These are phyloP conservation scores for Eurotiales sp. DNA, from an alignment of 2,329 filamentous ascomycete species.

Conservation along the genomic window DNA sequence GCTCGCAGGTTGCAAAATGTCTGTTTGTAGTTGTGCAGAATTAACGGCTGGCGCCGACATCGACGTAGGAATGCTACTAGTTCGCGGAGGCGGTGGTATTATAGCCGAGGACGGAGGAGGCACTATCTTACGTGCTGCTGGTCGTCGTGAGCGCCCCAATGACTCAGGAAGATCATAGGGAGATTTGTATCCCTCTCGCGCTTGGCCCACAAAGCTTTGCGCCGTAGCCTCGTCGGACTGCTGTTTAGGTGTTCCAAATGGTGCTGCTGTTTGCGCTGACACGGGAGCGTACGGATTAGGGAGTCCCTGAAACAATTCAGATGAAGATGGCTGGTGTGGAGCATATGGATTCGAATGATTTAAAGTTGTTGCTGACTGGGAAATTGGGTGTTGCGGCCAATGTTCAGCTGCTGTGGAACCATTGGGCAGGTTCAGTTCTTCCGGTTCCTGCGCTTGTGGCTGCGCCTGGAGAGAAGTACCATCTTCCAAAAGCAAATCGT, in stretches of 20 bases:
- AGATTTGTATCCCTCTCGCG: conserved; percentile 87
- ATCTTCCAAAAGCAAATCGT: conserved; percentile 77
- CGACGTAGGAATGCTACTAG: conserved; percentile 54
- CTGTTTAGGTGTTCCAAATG: conserved; percentile 2
- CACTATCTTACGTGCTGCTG: conserved; percentile 54
- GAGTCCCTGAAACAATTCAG: conserved; percentile 41
- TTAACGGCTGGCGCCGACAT: background rate
- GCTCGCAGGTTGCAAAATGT: conserved; percentile 16
- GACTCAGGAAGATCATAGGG: conserved; percentile 95
- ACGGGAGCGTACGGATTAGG: conserved; percentile 22
- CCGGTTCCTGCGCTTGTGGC: conserved; percentile 19
- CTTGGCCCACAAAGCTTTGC: conserved; percentile 84
- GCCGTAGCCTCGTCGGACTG: conserved; percentile 44
- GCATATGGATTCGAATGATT: conserved; percentile 44
- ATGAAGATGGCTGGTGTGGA: conserved; percentile 49
- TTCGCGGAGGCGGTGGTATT: conserved; percentile 57
- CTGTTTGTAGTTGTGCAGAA: conserved; percentile 18
- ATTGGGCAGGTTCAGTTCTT: conserved; percentile 21
- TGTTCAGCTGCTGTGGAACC: conserved; percentile 13
- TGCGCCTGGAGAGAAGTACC: conserved; percentile 30
- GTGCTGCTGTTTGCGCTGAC: background rate
- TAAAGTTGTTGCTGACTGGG: conserved; percentile 21
- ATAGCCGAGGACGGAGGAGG: conserved; percentile 42
- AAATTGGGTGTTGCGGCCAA: conserved; percentile 20
- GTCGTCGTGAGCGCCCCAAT: conserved; percentile 62